phyloP scores from a whole-genome alignment of 2,329 filamentous ascomycete species.

The Boeremia exigua region DNA sequence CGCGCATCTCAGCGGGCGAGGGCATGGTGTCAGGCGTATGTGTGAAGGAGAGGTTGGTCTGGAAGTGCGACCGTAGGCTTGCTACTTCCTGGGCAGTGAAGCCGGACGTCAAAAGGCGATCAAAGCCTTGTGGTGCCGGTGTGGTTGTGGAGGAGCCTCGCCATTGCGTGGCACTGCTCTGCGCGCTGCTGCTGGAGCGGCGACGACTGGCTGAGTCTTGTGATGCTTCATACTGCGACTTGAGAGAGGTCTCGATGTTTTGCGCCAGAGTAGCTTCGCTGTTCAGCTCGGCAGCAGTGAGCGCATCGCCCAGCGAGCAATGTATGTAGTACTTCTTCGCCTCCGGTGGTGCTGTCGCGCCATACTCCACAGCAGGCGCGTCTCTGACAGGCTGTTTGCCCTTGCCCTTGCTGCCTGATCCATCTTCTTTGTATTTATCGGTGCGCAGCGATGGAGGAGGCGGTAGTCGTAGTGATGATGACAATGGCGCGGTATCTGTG shows the following conservation, averaged over 20 bases:
- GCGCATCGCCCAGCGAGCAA: constrained; percentile 83
- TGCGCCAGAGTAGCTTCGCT: constrained; percentile 63
- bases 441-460: constrained; percentile 60
- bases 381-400: constrained; percentile 70
- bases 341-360: constrained; percentile 27
- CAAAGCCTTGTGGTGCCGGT: constrained; percentile 78
- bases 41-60: constrained; percentile 79
- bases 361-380: constrained; percentile 37
- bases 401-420: constrained; percentile 58
- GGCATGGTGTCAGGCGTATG: constrained; percentile 92
- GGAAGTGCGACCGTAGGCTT: constrained; percentile 85
- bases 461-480: constrained; percentile 69
- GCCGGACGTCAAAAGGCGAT: constrained; percentile 79
- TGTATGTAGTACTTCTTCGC: constrained; percentile 79
- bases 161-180: constrained; percentile 17
- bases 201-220: constrained; percentile 20
- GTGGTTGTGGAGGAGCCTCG: constrained; percentile 51
- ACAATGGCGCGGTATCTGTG: constrained; percentile 72
- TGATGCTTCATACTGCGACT: constrained; percentile 34
- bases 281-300: constrained; percentile 72
- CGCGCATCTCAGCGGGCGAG: constrained; percentile 73
- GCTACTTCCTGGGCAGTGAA: constrained; percentile 85
- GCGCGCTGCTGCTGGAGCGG: constrained; percentile 22
- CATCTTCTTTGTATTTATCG: constrained; percentile 28
- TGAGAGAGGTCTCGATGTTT: constrained; percentile 48